These are phyloP conservation scores for Megacollybia platyphylla DNA, from an alignment of 1,284 basidiomycete genomes.

Conservation along the genomic window DNA sequence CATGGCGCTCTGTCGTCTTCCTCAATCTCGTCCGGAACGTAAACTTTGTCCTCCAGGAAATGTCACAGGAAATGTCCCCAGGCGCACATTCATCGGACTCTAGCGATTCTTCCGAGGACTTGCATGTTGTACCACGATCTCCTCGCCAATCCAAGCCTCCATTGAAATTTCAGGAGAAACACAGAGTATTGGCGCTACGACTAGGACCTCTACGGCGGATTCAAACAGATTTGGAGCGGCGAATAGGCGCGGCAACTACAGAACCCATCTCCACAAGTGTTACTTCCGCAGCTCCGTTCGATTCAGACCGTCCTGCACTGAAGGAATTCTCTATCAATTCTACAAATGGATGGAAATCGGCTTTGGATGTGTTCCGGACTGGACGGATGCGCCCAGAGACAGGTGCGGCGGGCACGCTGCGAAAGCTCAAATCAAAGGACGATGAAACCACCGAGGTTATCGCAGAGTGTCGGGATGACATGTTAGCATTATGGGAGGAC, in stretches of 20 bases:
- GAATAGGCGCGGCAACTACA: slow-evolving; percentile 41
- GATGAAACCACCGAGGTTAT: slow-evolving; percentile 46
- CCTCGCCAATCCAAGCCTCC: slow-evolving; percentile 19
- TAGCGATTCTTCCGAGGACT: not conserved
- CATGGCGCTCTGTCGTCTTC: slow-evolving; percentile 66
- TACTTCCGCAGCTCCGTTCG: slow-evolving; percentile 24
- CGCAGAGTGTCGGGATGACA: slow-evolving; percentile 47
- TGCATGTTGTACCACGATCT: slow-evolving; percentile 2
- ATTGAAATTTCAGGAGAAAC: slow-evolving; percentile 46
- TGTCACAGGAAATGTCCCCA: slow-evolving; percentile 40
- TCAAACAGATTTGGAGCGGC: slow-evolving; percentile 44
- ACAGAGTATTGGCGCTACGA: slow-evolving; percentile 41
- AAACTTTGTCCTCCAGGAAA: slow-evolving; percentile 40
- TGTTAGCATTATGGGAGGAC: slow-evolving; percentile 55
- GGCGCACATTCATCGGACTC: slow-evolving; percentile 23
- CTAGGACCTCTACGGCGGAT: slow-evolving; percentile 45
- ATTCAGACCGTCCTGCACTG: slow-evolving; percentile 15
- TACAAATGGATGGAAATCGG: slow-evolving; percentile 47
- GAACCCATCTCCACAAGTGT: slow-evolving; percentile 28
- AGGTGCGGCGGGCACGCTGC: slow-evolving; percentile 9
- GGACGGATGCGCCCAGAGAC: slow-evolving; percentile 4
- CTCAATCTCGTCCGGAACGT: slow-evolving; percentile 65
- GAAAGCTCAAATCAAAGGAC: slow-evolving; percentile 27
- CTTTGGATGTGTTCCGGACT: slow-evolving; percentile 34
- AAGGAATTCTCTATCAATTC: slow-evolving; percentile 46